Percentiles rank a stretch among this genome's conserved stretches.
Evolutionary conservation across 75 land plant species (phyloP).

Genomic region (Cryptomeria japonica): DNA sequence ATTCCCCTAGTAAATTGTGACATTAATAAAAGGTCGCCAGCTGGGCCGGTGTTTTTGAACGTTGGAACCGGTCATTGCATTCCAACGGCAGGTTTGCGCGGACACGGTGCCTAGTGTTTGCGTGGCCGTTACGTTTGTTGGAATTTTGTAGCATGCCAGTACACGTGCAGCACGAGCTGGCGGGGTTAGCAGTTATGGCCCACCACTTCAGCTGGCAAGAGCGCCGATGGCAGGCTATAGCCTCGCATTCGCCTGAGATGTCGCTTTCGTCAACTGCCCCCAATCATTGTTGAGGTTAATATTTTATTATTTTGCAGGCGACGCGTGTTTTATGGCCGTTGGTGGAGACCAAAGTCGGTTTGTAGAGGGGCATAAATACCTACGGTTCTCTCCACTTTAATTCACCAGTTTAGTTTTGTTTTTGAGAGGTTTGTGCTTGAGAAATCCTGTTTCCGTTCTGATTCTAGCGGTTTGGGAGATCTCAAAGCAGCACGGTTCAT

Average conservation of each 20-base stretch:
- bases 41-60: no score
- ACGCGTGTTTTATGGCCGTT: slow-evolving; percentile 3
- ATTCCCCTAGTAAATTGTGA: no score
- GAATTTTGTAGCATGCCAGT: not conserved
- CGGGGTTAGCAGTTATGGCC: not conserved
- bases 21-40: no score
- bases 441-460: not conserved
- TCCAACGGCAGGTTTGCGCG: not conserved
- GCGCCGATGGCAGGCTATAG: not conserved
- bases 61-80: not conserved
- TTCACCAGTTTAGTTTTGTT: no score
- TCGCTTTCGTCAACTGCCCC: not conserved
- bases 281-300: not conserved
- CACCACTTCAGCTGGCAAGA: not conserved
- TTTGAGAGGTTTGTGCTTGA: no score
- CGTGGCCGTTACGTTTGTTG: not conserved
- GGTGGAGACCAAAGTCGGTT: not conserved
- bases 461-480: not conserved
- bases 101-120: no score
- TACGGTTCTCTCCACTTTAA: no score
- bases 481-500: not conserved
- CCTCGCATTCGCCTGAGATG: not conserved
- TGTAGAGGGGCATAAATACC: not conserved
- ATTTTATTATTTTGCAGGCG: not conserved
- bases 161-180: not conserved